Conservation (phyloP, 202 grass and related monocot species). For the Cymbopogon flexuosus region DNA sequence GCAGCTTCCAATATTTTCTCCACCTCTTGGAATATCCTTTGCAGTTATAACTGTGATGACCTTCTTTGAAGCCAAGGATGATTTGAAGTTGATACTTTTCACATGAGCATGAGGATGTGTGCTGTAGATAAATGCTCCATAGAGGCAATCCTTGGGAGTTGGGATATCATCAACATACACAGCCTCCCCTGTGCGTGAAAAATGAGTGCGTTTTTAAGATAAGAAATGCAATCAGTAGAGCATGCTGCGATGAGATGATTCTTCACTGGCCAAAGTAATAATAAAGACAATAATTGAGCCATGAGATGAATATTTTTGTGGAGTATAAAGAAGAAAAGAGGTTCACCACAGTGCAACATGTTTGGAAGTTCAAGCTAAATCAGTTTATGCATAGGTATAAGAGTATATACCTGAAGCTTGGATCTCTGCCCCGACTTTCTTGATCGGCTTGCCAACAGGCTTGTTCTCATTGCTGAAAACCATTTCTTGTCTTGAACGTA, state of each 20-base stretch:
- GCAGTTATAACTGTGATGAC: slow-evolving; percentile 47
- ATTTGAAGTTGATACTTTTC: slow-evolving; percentile 49
- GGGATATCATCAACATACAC: slow-evolving; percentile 80
- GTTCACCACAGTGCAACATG: not conserved
- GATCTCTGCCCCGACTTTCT: slow-evolving; percentile 55
- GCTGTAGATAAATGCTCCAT: slow-evolving; percentile 86
- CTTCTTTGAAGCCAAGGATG: slow-evolving; percentile 57
- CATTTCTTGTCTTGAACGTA: slow-evolving; percentile 43
- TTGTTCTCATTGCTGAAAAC: slow-evolving; percentile 39
- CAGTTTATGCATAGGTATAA: not conserved
- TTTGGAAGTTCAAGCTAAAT: not conserved
- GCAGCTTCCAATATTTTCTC: slow-evolving; percentile 54
- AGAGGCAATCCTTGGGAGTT: slow-evolving; percentile 65
- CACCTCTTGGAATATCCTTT: slow-evolving; percentile 64
- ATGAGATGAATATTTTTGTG: not conserved
- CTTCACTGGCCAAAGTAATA: not conserved
- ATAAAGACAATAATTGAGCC: not conserved
- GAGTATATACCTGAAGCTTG: slow-evolving; percentile 68
- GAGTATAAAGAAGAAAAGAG: not conserved
- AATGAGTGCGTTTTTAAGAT: not conserved
- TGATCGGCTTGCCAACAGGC: slow-evolving; percentile 68
- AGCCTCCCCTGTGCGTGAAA: slow-evolving; percentile 51
- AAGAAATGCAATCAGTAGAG: not conserved
- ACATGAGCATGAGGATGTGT: slow-evolving; percentile 58
- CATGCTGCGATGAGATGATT: not conserved